A percentile compares a stretch with the other conserved stretches of the same genome.
Conservation (phyloP, 345 rosid genomes). For the Cardiospermum halicacabum region DNA sequence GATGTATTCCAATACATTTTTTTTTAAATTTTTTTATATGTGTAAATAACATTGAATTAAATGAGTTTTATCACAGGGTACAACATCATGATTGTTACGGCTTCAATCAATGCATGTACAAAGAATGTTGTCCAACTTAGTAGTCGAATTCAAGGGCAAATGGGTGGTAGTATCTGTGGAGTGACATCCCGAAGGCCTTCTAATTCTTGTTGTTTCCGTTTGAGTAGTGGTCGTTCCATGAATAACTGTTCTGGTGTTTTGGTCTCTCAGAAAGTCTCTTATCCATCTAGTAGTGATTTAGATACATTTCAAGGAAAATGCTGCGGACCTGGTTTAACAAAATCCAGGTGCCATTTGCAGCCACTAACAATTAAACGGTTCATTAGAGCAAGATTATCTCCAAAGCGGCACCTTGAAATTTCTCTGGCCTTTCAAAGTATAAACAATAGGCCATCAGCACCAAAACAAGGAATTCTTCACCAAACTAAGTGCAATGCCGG, state of each 20-base stretch:
- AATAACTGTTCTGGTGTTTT: conserved; percentile 33
- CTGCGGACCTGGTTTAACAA: conserved; percentile 25
- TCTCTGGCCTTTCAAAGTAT: conserved; percentile 38
- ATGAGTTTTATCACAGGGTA: conserved; percentile 29
- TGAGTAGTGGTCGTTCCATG: conserved; percentile 26
- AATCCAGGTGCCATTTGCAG: conserved; percentile 23
- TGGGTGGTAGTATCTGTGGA: conserved; percentile 34
- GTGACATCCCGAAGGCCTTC: conserved; percentile 36
- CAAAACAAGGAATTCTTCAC: conserved; percentile 32
- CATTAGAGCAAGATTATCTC: conserved; percentile 22
- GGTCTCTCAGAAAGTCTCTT: conserved; percentile 36
- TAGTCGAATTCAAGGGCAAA: conserved; percentile 25
- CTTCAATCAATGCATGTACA: conserved; percentile 49
- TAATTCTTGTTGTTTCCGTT: conserved; percentile 29
- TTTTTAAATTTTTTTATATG: not conserved
- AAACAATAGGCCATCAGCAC: conserved; percentile 37
- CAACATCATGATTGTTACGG: conserved; percentile 47
- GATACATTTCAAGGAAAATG: conserved; percentile 23
- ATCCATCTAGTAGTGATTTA: conserved; percentile 22
- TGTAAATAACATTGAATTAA: not conserved
- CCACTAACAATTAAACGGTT: conserved; percentile 36
- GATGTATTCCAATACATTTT: not conserved
- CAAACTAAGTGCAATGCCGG: conserved; percentile 40
- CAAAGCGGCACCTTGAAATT: conserved; percentile 40
- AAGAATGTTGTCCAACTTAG: conserved; percentile 45